Base-by-base conservation (phyloP, 345 rosid genomes). In the Geranium rotundifolium region DNA sequence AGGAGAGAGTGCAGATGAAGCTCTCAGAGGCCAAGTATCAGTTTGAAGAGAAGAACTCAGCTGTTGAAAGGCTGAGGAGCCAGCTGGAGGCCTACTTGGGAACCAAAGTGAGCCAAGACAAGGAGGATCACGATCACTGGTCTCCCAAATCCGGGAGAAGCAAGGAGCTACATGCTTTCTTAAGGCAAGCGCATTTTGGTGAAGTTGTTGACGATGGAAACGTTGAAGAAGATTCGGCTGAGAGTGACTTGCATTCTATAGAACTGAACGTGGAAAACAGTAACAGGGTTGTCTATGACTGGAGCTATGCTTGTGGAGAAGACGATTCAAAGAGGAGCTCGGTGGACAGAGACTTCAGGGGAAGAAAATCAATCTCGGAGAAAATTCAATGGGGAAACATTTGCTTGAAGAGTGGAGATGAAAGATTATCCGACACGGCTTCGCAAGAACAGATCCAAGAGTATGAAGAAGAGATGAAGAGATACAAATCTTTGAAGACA, bases 1-100 rank as follows among this genome's bases (percentile, higher is more conserved):
- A 93, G 77, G 97, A 93, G 73, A 76, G 99, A 64, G 90, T 93
- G 34, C 97, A 93, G 72, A 93, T 93, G 99, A 93, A 93, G 81
- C 89, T 93, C 4, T 83, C 78, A 0, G 99, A 93, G 29, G 99
- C 99, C 0, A 86, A 76, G 52, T 80, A 80, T 67, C 86, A 86
- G 56, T 93, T 87, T 17, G 96, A 93, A 70, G 99, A 90, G 77
- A 90, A 93, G 73, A 85, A 88, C 60, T 86, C 85, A 1, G 97
- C 83, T 7, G 83, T 90, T 2, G 96, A 90, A 65, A 57, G 55
- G 76, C 69, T 93, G 52, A 84, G 80, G 65, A 71, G 71, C 29
- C 90, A 93, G 69, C 85, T 93, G 14, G 92, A 79, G 86, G 69
- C 71, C 27, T 85, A 65, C 72, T 46, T 80, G 75, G 75, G 58